Conservation (phyloP, 768 basidiomycete species). For the Suillus paluster region DNA sequence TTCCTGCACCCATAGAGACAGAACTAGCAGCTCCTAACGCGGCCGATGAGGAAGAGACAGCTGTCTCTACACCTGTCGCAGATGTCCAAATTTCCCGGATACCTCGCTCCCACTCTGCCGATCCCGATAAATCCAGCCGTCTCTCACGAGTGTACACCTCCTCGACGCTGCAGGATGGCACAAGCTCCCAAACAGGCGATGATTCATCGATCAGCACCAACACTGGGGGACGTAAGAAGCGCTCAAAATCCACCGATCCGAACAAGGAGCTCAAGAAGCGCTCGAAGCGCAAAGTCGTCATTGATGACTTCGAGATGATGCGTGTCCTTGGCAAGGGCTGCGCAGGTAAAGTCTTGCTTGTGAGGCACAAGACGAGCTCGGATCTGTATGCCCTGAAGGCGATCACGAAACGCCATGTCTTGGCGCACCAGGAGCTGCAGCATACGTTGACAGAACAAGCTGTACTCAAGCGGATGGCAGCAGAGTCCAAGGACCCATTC, state of each 20-base stretch:
- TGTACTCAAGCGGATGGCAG: constrained; percentile 93
- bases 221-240: constrained; percentile 56
- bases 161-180: constrained; percentile 53
- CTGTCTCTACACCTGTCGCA: constrained; percentile 44
- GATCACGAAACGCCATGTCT: constrained; percentile 95
- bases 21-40: constrained; percentile 24
- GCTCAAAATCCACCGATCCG: constrained; percentile 52
- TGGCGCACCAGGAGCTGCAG: constrained; percentile 94
- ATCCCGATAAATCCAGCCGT: constrained; percentile 66
- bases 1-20: constrained; percentile 20
- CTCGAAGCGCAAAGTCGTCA: constrained; percentile 65
- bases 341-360: constrained; percentile 94
- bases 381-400: constrained; percentile 94
- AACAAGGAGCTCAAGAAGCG: constrained; percentile 56
- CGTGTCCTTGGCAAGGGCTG: constrained; percentile 96
- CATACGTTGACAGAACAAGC: constrained; percentile 97
- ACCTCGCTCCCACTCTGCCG: constrained; percentile 81
- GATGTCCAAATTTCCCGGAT: constrained; percentile 49
- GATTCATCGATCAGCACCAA: constrained; percentile 74
- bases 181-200: constrained; percentile 65
- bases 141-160: constrained; percentile 63
- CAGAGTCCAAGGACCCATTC: constrained; percentile 87
- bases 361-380: constrained; percentile 72
- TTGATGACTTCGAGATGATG: constrained; percentile 98
- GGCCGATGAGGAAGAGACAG: constrained; percentile 33